These are phyloP conservation scores for Leucogyrophana mollusca DNA, from an alignment of 768 basidiomycete species.

Conservation along the genomic window DNA sequence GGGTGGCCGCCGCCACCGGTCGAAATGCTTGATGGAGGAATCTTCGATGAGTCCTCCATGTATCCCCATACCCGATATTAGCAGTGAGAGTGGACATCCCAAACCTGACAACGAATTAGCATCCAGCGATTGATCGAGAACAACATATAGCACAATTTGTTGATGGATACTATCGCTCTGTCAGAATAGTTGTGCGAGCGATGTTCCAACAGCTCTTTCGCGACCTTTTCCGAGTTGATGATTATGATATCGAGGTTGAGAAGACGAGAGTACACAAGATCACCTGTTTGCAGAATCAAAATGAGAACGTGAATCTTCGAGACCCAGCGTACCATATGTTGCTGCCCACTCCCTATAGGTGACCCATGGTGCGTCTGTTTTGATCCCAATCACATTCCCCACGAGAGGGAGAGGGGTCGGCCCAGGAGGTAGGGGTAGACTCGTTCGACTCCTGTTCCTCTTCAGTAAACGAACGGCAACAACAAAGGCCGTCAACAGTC, in stretches of 20 bases:
- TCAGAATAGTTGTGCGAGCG: constrained; percentile 51
- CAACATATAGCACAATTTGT: constrained; percentile 8
- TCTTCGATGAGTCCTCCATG: constrained; percentile 12
- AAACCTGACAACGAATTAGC: too few relatives aligned
- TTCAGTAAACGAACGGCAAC: neutral
- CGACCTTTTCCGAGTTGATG: constrained; percentile 43
- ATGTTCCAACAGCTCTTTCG: constrained; percentile 45
- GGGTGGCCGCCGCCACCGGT: constrained; percentile 11
- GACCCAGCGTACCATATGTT: constrained; percentile 27
- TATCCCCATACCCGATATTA: neutral
- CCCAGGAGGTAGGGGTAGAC: constrained; percentile 34
- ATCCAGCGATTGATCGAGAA: neutral
- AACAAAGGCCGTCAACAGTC: too few relatives aligned
- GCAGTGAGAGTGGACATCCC: too few relatives aligned
- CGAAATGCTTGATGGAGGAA: constrained; percentile 23
- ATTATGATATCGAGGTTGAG: constrained; percentile 46
- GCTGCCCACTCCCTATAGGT: constrained; percentile 38
- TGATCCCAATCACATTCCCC: constrained; percentile 35
- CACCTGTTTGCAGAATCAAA: constrained; percentile 21
- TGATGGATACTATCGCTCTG: constrained; percentile 35
- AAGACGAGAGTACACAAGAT: constrained; percentile 47
- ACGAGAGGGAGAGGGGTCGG: constrained; percentile 35
- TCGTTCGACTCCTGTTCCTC: neutral
- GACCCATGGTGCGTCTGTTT: constrained; percentile 31
- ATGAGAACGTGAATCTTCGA: constrained; percentile 1